phyloP scores from a whole-genome alignment of 2,329 filamentous ascomycete genomes.

The Beauveria medogensis region DNA sequence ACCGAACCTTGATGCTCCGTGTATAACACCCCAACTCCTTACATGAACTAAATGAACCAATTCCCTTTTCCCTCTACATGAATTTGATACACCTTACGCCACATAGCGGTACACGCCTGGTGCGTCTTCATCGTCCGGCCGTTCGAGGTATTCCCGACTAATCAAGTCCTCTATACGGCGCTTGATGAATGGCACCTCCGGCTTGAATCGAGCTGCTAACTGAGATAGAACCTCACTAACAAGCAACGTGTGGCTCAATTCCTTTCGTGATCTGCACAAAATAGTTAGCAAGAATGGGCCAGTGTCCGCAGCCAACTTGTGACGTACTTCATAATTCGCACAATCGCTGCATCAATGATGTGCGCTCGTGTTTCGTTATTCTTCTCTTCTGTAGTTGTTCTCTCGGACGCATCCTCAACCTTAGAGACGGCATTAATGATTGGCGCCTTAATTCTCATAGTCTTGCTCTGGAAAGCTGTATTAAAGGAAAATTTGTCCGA shows the following conservation, averaged over 20 bases:
- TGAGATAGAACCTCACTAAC: constrained; percentile 65
- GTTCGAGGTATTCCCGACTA: constrained; percentile 68
- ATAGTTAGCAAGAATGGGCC: constrained; percentile 20
- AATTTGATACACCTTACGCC: constrained; percentile 38
- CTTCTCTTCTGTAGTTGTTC: constrained; percentile 65
- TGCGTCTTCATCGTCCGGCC: constrained; percentile 56
- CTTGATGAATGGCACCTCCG: constrained; percentile 71
- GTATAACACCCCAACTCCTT: constrained; percentile 2
- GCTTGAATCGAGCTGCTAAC: constrained; percentile 61
- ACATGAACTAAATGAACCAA: not conserved
- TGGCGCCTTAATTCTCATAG: constrained; percentile 81
- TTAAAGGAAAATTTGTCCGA: constrained; percentile 81
- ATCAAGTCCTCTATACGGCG: constrained; percentile 73
- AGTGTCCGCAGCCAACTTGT: not conserved
- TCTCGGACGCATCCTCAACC: constrained; percentile 66
- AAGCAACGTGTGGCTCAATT: constrained; percentile 60
- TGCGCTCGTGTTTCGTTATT: constrained; percentile 64
- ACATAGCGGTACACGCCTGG: constrained; percentile 63
- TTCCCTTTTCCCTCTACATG: not conserved
- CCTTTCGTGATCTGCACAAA: constrained; percentile 59
- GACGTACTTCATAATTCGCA: constrained; percentile 81
- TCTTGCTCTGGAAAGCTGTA: constrained; percentile 69
- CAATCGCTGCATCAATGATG: constrained; percentile 67
- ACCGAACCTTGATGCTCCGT: not conserved
- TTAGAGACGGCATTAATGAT: constrained; percentile 75